Evolutionary conservation across 306 rosid genomes (phyloP).

Genomic region (Neltuma alba): DNA sequence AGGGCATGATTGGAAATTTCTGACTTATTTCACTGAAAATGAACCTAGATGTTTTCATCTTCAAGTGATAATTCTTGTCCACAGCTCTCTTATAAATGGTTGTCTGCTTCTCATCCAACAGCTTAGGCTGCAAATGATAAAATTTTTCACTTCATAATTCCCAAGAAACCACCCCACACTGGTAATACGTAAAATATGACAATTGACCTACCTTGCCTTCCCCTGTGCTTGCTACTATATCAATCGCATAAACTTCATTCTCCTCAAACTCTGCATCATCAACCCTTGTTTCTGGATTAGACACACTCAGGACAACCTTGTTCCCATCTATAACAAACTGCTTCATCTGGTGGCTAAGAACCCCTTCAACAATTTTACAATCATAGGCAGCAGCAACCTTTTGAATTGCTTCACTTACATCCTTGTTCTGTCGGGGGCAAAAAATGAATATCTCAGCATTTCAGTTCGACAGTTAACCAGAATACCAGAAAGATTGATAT

Average conservation of each 20-base stretch:
- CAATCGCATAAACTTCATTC: constrained; percentile 92
- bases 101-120: constrained; percentile 99
- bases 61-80: constrained; percentile 88
- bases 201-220: constrained; percentile 77
- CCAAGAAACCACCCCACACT: constrained; percentile 15
- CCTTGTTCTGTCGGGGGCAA: constrained; percentile 73
- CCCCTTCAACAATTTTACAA: constrained; percentile 97
- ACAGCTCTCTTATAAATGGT: constrained; percentile 97
- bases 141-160: not conserved
- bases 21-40: constrained; percentile 95
- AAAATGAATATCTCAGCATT: not conserved
- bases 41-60: constrained; percentile 98
- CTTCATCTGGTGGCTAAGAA: constrained; percentile 98
- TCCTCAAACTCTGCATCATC: constrained; percentile 97
- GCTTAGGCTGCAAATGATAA: constrained; percentile 68
- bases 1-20: constrained; percentile 97
- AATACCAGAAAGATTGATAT: not conserved
- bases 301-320: constrained; percentile 81
- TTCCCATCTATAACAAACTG: constrained; percentile 99
- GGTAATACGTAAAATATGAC: not conserved
- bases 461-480: not conserved
- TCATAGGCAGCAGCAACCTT: constrained; percentile 96
- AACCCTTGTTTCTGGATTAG: constrained; percentile 87
- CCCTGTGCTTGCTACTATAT: constrained; percentile 89
- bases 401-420: constrained; percentile 92